A percentile compares a stretch with the other conserved stretches of the same genome.
phyloP scores from a whole-genome alignment of 1,284 basidiomycete species.

The Boletus smithii region DNA sequence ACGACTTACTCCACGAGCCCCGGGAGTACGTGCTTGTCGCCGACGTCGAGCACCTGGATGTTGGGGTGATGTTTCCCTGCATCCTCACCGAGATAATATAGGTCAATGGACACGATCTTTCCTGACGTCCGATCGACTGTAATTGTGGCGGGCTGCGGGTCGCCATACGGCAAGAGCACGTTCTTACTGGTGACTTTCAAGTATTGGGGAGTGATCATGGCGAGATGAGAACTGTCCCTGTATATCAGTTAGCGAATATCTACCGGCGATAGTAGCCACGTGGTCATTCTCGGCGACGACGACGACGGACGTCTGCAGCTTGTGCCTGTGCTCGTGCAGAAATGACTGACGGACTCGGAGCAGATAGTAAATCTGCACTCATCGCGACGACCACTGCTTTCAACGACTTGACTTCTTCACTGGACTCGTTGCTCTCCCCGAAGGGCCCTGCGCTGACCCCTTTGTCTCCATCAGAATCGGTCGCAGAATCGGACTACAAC shows the following conservation, averaged over 20 bases:
- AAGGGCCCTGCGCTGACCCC: conserved; percentile 22
- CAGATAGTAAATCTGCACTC: too few relatives aligned
- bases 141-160: conserved; percentile 67
- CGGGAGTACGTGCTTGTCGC: conserved; percentile 68
- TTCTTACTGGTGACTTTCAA: conserved; percentile 45
- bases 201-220: conserved; percentile 20
- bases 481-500: conserved; percentile 55
- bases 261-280: conserved; percentile 7
- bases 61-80: conserved; percentile 32
- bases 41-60: conserved; percentile 58
- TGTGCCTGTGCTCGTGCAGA: too few relatives aligned
- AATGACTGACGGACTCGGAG: conserved; percentile 23
- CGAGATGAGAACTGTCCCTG: too few relatives aligned
- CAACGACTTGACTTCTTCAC: conserved; percentile 21
- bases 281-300: conserved; percentile 4
- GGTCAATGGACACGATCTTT: conserved; percentile 59
- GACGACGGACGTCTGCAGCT: conserved; percentile 3
- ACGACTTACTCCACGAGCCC: conserved; percentile 57
- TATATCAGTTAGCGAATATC: neutral
- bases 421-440: conserved; percentile 45
- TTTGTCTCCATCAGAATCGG: conserved; percentile 39
- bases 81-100: conserved; percentile 30
- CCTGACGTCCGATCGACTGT: conserved; percentile 61
- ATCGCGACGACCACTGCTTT: too few relatives aligned
- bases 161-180: conserved; percentile 56